Percentiles rank a stretch among this genome's conserved stretches.
phyloP scores from a whole-genome alignment of 164 flowering plant species.

The Buxus sempervirens region DNA sequence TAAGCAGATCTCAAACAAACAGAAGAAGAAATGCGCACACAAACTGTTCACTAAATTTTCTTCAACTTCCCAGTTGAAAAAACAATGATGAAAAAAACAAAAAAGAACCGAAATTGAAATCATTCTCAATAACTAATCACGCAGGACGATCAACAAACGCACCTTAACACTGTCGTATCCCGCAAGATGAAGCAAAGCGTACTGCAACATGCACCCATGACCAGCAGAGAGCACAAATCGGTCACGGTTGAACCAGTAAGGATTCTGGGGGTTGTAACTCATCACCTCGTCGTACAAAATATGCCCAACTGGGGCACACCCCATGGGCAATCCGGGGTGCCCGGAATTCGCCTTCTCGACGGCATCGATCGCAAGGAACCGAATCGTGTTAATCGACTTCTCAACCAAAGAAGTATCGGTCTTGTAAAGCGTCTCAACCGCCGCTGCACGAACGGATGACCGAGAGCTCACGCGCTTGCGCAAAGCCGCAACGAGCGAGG shows the following conservation, averaged over 20 bases:
- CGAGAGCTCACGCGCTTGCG: slow-evolving; percentile 10
- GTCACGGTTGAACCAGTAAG: slow-evolving; percentile 62
- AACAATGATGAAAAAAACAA: too few species aligned
- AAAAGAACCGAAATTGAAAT: too few species aligned
- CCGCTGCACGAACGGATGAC: slow-evolving; percentile 39
- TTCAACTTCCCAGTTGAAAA: too few species aligned
- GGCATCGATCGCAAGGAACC: slow-evolving; percentile 89
- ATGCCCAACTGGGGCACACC: slow-evolving; percentile 61
- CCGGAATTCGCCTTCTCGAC: slow-evolving; percentile 98
- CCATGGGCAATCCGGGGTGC: slow-evolving; percentile 99
- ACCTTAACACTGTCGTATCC: slow-evolving; percentile 73
- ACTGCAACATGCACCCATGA: slow-evolving; percentile 61
- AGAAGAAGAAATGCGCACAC: too few species aligned
- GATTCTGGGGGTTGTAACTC: slow-evolving; percentile 57
- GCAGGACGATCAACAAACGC: not conserved
- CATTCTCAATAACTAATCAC: too few species aligned
- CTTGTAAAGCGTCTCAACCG: slow-evolving; percentile 55
- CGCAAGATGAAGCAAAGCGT: slow-evolving; percentile 61
- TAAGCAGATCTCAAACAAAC: too few species aligned
- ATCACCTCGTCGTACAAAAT: slow-evolving; percentile 52
- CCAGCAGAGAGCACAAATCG: slow-evolving; percentile 62
- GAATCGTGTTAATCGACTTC: slow-evolving; percentile 79
- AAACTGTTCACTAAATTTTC: too few species aligned
- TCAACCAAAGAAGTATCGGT: slow-evolving; percentile 59
- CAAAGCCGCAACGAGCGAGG: slow-evolving; percentile 18